Evolutionary conservation across 2,329 filamentous ascomycete species (phyloP).

Genomic region (Aspergillus sp.): DNA sequence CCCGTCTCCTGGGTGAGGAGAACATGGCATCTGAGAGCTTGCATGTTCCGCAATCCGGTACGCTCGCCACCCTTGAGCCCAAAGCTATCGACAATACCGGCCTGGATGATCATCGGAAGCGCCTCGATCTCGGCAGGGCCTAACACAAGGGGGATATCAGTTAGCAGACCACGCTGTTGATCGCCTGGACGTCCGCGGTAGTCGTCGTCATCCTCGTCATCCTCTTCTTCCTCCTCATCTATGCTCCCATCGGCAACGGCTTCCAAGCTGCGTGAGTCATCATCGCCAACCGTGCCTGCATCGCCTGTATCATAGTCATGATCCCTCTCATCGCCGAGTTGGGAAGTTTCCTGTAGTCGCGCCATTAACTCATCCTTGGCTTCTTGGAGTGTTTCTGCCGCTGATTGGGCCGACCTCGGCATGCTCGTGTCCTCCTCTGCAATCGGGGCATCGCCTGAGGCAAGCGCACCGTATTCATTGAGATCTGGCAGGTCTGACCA

Average conservation of each 20-base stretch:
- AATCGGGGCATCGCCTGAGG: constrained; percentile 38
- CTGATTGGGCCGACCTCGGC: constrained; percentile 48
- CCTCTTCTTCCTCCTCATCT: constrained; percentile 55
- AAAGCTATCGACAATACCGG: constrained; percentile 83
- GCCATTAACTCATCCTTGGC: constrained; percentile 54
- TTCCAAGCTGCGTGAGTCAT: constrained; percentile 43
- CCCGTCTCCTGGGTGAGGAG: constrained; percentile 87
- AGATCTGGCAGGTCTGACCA: constrained; percentile 48
- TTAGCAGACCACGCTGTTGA: constrained; percentile 73
- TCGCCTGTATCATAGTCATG: constrained; percentile 43
- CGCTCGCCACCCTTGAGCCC: constrained; percentile 64
- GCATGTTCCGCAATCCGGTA: constrained; percentile 69
- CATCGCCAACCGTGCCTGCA: constrained; percentile 43
- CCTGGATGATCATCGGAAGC: constrained; percentile 95
- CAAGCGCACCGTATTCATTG: constrained; percentile 40
- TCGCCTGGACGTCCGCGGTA: constrained; percentile 53
- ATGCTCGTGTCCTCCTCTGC: constrained; percentile 48
- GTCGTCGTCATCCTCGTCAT: constrained; percentile 54
- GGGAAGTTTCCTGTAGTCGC: constrained; percentile 47
- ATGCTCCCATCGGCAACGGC: constrained; percentile 45
- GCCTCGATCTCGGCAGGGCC: constrained; percentile 95
- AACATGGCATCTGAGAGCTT: constrained; percentile 86
- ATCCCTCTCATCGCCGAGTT: constrained; percentile 40
- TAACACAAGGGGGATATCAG: constrained; percentile 90
- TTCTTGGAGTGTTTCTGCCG: constrained; percentile 51